A percentile compares a stretch with the other conserved stretches of the same genome.
Conservation (phyloP, 106 monocot species). For the Dioscorea dumetorum region DNA sequence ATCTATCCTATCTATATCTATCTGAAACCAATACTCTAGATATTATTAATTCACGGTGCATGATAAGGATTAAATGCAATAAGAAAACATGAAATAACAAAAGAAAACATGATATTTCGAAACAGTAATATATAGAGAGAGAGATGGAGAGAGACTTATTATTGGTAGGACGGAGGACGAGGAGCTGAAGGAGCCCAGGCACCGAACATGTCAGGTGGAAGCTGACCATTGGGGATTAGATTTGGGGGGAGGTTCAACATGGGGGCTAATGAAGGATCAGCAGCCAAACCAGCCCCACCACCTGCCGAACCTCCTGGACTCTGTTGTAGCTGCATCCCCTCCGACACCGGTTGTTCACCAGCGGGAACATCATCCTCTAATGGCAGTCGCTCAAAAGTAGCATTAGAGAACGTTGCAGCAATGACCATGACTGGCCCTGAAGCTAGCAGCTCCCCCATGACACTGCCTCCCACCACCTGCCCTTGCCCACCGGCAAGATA, state of each 20-base stretch:
- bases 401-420: slow-evolving; percentile 8
- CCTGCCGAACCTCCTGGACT: background rate
- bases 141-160: slow-evolving; percentile 4
- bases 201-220: slow-evolving; percentile 2
- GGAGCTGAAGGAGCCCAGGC: slow-evolving; percentile 1
- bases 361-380: background rate
- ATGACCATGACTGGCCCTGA: slow-evolving; percentile 9
- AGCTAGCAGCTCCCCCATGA: slow-evolving; percentile 1
- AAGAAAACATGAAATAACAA: background rate
- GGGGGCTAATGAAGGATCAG: background rate
- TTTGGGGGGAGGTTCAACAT: slow-evolving; percentile 4
- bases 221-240: slow-evolving; percentile 9
- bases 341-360: background rate
- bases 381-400: slow-evolving; percentile 7
- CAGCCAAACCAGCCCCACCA: background rate
- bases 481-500: slow-evolving; percentile 8
- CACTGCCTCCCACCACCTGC: slow-evolving; percentile 9
- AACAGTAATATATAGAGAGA: background rate
- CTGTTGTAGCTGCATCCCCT: background rate
- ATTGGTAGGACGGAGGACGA: slow-evolving; percentile 5
- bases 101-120: background rate
- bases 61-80: no score
- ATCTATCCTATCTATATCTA: background rate
- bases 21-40: background rate
- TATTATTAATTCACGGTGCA: no score